Evolutionary conservation across 225 moss, liverwort and hornwort species (phyloP).

Genomic region (Bryum argenteum): DNA sequence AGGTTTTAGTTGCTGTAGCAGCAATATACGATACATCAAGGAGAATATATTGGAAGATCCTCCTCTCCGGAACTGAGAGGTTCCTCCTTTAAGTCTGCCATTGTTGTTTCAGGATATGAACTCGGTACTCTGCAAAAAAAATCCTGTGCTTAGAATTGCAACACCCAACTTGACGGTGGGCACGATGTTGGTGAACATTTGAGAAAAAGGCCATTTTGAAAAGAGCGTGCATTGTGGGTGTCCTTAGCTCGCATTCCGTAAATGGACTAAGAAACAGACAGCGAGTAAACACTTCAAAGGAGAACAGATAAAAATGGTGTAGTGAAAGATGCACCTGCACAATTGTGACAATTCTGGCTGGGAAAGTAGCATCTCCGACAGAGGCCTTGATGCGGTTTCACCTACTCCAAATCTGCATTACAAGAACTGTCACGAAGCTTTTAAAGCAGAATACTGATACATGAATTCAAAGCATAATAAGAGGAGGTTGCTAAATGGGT

Average conservation of each 20-base stretch:
- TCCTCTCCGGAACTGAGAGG: conserved; percentile 30
- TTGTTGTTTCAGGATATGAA: conserved; percentile 33
- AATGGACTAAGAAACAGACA: conserved; percentile 1
- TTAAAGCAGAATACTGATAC: conserved; percentile 12
- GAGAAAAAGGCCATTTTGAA: too few relatives aligned
- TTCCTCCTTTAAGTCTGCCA: conserved; percentile 30
- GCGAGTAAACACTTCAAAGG: conserved; percentile 3
- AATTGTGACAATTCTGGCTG: conserved; percentile 60
- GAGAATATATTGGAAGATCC: conserved; percentile 26
- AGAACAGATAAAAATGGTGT: conserved; percentile 15
- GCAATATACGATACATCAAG: conserved; percentile 22
- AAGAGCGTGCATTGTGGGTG: too few relatives aligned
- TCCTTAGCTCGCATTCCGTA: background rate
- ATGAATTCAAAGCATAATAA: background rate
- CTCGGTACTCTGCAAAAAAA: conserved; percentile 35
- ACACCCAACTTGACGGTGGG: too few relatives aligned
- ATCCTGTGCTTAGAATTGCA: background rate
- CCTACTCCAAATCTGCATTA: conserved; percentile 54
- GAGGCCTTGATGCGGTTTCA: conserved; percentile 40
- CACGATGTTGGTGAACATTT: too few relatives aligned
- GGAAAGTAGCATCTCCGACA: conserved; percentile 58
- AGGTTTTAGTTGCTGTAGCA: conserved; percentile 23
- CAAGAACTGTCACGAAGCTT: conserved; percentile 21
- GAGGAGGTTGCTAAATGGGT: conserved; percentile 7
- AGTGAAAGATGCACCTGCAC: conserved; percentile 39